Base-by-base conservation (phyloP, 2,329 filamentous ascomycete species). In the Claviceps capensis region DNA sequence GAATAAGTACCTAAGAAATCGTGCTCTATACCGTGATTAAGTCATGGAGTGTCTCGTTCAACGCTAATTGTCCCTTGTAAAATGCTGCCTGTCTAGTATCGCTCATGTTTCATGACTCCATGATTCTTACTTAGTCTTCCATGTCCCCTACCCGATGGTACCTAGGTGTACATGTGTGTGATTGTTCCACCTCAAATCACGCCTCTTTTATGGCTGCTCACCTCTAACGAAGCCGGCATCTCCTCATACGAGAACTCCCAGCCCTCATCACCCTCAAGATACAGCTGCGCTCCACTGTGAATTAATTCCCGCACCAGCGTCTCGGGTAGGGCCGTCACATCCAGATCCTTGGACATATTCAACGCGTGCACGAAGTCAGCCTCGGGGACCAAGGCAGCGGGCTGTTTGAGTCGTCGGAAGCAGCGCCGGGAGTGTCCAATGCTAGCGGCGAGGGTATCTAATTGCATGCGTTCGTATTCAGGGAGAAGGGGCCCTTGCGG, bases 401-500 rank as follows among this genome's bases (percentile, higher is more conserved):
- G 59, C 3, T 52, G 11, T 48, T 54, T 62, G 1, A 67, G 55
- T 23, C 64, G 57, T 26, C 60, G 62, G 13, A 64, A 6, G 5
- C 59, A 61, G 26, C 60, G 55, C n/a, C 58, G 53, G 5, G 57
- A 55, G 6, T 44, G 40, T 9, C 62, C 60, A 7, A 56, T 58
- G 41, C 60, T 63, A 23, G 60, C 62, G 42, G 62, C 63, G 13
- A 57, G 38, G 48, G 70, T 70, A 16, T 65, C 66, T 49, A 70
- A 74, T 59, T 81, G 78, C 5, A 62, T 53, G 2, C 60, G 62
- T 51, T 76, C 71, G 34, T 68, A 69, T 5, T 61, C 57, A 2
- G 71, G 69, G 6, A 77, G 57, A 5, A 82, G 65, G 2, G 74
- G 76, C 45, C 61, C 62, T 1, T 51, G 52, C 0, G 68, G 65